Conservation (phyloP, 129 eudicot species). For the Rutidosis leptorrhynchoides region DNA sequence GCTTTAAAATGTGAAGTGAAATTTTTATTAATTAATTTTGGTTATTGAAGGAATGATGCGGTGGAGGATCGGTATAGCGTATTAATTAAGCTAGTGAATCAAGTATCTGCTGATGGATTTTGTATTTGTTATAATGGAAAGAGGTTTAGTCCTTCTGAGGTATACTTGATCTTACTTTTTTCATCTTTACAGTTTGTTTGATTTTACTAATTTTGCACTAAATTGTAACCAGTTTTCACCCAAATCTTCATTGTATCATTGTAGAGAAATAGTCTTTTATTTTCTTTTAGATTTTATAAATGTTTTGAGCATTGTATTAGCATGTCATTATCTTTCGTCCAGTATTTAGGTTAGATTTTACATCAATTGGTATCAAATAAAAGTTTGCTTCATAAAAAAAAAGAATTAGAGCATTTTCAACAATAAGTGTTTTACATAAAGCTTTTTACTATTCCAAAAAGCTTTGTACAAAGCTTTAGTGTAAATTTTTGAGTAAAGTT, state of each 20-base stretch:
- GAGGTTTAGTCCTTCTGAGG: slow-evolving; percentile 82
- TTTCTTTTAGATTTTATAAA: neutral
- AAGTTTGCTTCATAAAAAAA: neutral
- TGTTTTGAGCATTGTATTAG: neutral
- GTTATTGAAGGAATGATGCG: slow-evolving; percentile 62
- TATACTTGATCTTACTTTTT: slow-evolving; percentile 15
- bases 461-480: too few species aligned
- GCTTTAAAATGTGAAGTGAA: neutral
- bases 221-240: neutral
- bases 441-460: too few species aligned
- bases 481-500: too few species aligned
- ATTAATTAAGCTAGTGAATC: slow-evolving; percentile 55
- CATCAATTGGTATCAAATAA: neutral
- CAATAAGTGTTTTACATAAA: too few species aligned
- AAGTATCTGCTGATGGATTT: slow-evolving; percentile 69
- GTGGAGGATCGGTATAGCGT: slow-evolving; percentile 94
- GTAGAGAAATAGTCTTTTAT: neutral
- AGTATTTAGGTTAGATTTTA: neutral
- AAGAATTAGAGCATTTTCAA: too few species aligned
- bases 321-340: neutral
- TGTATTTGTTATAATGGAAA: slow-evolving; percentile 73
- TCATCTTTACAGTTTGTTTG: neutral
- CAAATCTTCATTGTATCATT: neutral
- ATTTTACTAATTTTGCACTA: neutral
- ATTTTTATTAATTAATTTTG: neutral